Base-by-base conservation (phyloP, 495 filamentous ascomycete species). In the Tuber aestivum region DNA sequence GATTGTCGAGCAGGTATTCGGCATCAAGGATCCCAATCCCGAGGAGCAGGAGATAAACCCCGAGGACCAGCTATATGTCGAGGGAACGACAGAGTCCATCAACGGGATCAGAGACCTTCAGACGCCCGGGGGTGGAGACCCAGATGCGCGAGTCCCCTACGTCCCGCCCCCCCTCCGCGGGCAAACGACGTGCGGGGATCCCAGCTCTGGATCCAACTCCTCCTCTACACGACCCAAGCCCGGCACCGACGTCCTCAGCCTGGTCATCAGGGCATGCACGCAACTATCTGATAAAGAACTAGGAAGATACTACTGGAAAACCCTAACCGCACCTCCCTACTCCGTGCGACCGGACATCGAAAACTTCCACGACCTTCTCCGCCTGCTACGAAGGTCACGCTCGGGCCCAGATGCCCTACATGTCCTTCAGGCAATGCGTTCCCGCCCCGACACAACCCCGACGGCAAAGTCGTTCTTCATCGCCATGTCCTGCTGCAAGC, bases 1-100 rank as follows among this genome's bases (percentile, higher is more conserved):
- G 12, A 84, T 99, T 37, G 83, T 94, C 21, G 86, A 93, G 71
- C 92, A 97, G 83, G 92, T 93, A 12, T 93, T 93, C 87, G 86
- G 88, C 41, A 87, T 95, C 75, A 89, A 91, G 21, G 83, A 85
- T 32, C 82, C 86, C 37, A 80, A 87, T 16, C 78, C 86, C 16
- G 38, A 70, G 23, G 10, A 42, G 21, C 41, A 42, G 37, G 76
- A 76, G 41, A 37, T 65, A 12, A 56, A 70, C 45, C 76, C 71
- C 42, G 56, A 41, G 35, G 73, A 83, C 75, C 48, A 74, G 27
- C 71, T 72, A 72, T 75, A 65, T 69, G n/a, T 70, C 35, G 71
- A 35, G 50, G 75, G 70, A 40, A 45, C 73, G 20, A 45, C 18
- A 18, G 61, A 38, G 12, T 70, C 42, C 32, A 32, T 40, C 21